A percentile compares a stretch with the other conserved stretches of the same genome.
These are phyloP conservation scores for Grigorovia yakushimaensis DNA, from an alignment of 805 yeast genomes.

Conservation along the genomic window DNA sequence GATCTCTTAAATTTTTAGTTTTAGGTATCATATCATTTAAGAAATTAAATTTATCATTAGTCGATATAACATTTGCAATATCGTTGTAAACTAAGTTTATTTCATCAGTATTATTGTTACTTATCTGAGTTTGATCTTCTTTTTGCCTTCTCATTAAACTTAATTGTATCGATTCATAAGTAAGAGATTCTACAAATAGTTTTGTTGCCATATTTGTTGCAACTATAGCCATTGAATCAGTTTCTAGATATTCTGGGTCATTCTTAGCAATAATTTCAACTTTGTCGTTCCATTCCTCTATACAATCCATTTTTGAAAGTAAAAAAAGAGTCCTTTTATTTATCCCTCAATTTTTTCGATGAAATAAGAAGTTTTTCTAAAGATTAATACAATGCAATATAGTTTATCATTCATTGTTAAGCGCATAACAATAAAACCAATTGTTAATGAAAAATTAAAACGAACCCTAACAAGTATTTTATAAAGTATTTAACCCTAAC, in stretches of 20 bases:
- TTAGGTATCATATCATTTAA: slow-evolving; percentile 20
- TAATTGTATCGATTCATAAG: slow-evolving; percentile 12
- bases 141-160: slow-evolving; percentile 3
- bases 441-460: too few relatives aligned
- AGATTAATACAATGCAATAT: too few relatives aligned
- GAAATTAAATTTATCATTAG: slow-evolving; percentile 15
- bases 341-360: too few relatives aligned
- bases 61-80: slow-evolving; percentile 13
- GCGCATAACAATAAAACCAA: too few relatives aligned
- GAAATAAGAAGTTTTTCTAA: too few relatives aligned
- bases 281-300: slow-evolving; percentile 7
- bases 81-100: slow-evolving; percentile 13
- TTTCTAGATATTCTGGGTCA: slow-evolving; percentile 20
- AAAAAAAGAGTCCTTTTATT: too few relatives aligned
- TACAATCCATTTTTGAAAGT: neutral
- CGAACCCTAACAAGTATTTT: neutral
- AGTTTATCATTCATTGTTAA: too few relatives aligned
- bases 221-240: slow-evolving; percentile 16
- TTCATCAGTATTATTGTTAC: neutral
- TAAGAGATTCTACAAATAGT: slow-evolving; percentile 15
- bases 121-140: slow-evolving; percentile 3
- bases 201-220: slow-evolving; percentile 24
- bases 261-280: slow-evolving; percentile 21
- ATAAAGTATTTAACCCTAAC: too few relatives aligned
- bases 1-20: slow-evolving; percentile 15